phyloP scores from a whole-genome alignment of 2,329 filamentous ascomycete genomes.

The Neocucurbitaria cava region DNA sequence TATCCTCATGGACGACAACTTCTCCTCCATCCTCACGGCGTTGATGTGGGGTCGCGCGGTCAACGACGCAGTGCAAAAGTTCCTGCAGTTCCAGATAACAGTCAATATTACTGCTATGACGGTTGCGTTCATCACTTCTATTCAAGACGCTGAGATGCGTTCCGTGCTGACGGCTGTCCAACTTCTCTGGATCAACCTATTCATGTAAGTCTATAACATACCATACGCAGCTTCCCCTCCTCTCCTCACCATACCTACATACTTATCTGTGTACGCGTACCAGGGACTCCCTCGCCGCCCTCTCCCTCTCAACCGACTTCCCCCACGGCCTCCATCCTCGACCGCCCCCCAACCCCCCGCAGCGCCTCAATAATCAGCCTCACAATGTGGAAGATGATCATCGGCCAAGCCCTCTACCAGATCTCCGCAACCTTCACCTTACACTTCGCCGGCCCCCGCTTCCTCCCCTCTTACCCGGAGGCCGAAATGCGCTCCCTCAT shows the following conservation, averaged over 20 bases:
- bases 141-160: slow-evolving; percentile 70
- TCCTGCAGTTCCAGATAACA: slow-evolving; percentile 70
- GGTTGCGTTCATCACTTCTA: slow-evolving; percentile 85
- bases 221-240: background rate
- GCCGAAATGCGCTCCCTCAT: slow-evolving; percentile 72
- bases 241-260: slow-evolving; percentile 26
- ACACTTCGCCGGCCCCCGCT: slow-evolving; percentile 72
- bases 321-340: slow-evolving; percentile 77
- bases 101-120: slow-evolving; percentile 91
- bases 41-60: slow-evolving; percentile 72
- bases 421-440: slow-evolving; percentile 78
- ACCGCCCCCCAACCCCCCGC: slow-evolving; percentile 79
- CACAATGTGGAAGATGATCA: slow-evolving; percentile 98
- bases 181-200: slow-evolving; percentile 92
- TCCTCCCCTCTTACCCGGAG: slow-evolving; percentile 65
- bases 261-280: slow-evolving; percentile 63
- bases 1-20: slow-evolving; percentile 87
- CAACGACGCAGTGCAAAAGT: slow-evolving; percentile 51
- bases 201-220: slow-evolving; percentile 62
- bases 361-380: slow-evolving; percentile 78
- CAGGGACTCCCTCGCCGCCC: slow-evolving; percentile 85
- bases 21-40: slow-evolving; percentile 82
- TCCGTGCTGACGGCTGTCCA: slow-evolving; percentile 88
- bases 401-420: slow-evolving; percentile 89
- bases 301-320: slow-evolving; percentile 89